These are phyloP conservation scores for Nemania bipapillata DNA, from an alignment of 2,329 filamentous ascomycete genomes.

Conservation along the genomic window DNA sequence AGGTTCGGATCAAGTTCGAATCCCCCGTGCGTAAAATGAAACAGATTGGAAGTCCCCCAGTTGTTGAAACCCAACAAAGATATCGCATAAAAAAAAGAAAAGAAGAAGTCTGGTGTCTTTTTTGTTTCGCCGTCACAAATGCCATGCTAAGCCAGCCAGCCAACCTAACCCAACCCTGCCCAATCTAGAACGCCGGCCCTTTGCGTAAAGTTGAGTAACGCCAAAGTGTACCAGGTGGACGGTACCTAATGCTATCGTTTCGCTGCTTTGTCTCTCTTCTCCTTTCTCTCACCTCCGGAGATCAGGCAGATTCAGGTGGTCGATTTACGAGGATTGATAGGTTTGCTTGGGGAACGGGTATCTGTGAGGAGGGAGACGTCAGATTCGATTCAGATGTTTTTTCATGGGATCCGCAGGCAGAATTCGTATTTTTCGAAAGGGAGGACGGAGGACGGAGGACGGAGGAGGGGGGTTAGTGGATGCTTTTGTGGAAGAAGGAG, in stretches of 20 bases:
- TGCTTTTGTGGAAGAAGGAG: constrained; percentile 10
- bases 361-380: constrained; percentile 56
- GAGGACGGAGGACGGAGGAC: no score
- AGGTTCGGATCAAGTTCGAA: constrained; percentile 21
- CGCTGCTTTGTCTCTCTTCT: constrained; percentile 30
- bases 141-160: constrained; percentile 33
- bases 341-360: constrained; percentile 85
- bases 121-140: constrained; percentile 37
- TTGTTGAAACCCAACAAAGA: constrained; percentile 46
- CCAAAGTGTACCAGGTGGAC: constrained; percentile 47
- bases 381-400: constrained; percentile 29
- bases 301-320: constrained; percentile 37
- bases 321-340: constrained; percentile 63
- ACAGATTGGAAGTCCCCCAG: constrained; percentile 39
- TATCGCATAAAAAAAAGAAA: constrained; percentile 31
- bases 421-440: constrained; percentile 3
- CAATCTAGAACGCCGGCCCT: constrained; percentile 46
- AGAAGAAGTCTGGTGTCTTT: constrained; percentile 29
- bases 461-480: constrained; percentile 9
- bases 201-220: constrained; percentile 54
- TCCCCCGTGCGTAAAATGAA: constrained; percentile 21
- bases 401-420: not conserved
- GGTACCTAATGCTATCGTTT: constrained; percentile 42
- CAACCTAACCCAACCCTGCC: constrained; percentile 30
- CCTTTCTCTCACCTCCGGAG: constrained; percentile 28